These are phyloP conservation scores for Ajuga chamaepitys DNA, from an alignment of 257 asterid species.

Conservation along the genomic window DNA sequence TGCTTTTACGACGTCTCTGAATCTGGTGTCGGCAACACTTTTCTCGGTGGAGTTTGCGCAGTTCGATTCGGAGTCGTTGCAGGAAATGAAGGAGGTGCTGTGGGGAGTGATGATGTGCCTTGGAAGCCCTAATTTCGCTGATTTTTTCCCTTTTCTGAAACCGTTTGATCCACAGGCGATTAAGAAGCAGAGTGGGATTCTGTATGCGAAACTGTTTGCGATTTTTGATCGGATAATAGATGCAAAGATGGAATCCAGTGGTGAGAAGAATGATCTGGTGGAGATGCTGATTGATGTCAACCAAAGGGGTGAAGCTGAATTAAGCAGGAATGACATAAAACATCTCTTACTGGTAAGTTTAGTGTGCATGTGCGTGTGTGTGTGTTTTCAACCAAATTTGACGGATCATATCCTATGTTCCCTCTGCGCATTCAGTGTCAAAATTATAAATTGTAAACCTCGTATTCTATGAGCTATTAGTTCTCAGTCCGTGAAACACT, in stretches of 20 bases:
- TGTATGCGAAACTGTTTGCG: slow-evolving; percentile 25
- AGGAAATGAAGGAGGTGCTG: slow-evolving; percentile 43
- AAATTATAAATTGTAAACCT: too few species aligned
- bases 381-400: too few species aligned
- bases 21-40: slow-evolving; percentile 39
- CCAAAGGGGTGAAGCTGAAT: slow-evolving; percentile 17
- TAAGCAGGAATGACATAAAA: slow-evolving; percentile 18
- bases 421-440: too few species aligned
- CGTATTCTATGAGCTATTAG: too few species aligned
- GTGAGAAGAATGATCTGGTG: slow-evolving; percentile 25
- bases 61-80: slow-evolving; percentile 32
- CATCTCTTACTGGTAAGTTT: slow-evolving; percentile 19
- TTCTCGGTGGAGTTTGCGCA: slow-evolving; percentile 47
- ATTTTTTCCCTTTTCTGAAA: slow-evolving; percentile 39
- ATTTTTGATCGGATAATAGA: slow-evolving; percentile 32
- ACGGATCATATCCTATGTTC: too few species aligned
- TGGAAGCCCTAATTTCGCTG: slow-evolving; percentile 40
- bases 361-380: too few species aligned
- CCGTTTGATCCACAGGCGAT: slow-evolving; percentile 44
- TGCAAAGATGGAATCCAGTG: slow-evolving; percentile 25
- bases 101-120: slow-evolving; percentile 30
- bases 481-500: too few species aligned
- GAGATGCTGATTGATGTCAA: slow-evolving; percentile 24
- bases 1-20: slow-evolving; percentile 40
- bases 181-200: slow-evolving; percentile 6